Conservation (phyloP, 2,329 filamentous ascomycete species). For the Exophiala viscosa region DNA sequence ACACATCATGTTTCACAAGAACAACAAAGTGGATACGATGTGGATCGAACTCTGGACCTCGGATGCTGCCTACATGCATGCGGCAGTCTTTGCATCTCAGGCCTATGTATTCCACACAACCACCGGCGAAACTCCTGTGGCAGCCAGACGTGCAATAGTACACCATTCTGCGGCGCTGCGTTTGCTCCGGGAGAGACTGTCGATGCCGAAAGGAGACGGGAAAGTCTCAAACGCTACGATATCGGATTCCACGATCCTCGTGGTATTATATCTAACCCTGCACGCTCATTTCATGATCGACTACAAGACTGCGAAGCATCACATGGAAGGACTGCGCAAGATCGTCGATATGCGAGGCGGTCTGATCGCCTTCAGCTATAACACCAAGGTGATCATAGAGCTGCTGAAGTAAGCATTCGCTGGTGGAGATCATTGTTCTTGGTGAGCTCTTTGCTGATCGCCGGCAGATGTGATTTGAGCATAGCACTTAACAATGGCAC, state of each 20-base stretch:
- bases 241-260: constrained; percentile 33
- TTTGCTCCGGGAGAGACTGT: constrained; percentile 33
- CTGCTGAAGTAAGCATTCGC: constrained; percentile 30
- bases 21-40: constrained; percentile 12
- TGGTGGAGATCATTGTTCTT: neutral
- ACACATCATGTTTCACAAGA: constrained; percentile 32
- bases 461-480: constrained; percentile 30
- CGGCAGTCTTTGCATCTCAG: constrained; percentile 35
- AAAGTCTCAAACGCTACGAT: constrained; percentile 33
- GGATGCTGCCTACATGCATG: constrained; percentile 38
- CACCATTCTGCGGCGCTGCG: constrained; percentile 32
- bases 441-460: too few species aligned
- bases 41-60: constrained; percentile 34
- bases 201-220: constrained; percentile 1
- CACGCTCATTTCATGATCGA: constrained; percentile 34
- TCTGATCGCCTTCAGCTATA: constrained; percentile 30
- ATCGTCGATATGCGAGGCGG: constrained; percentile 40
- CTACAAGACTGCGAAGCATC: constrained; percentile 30
- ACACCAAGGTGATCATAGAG: constrained; percentile 37
- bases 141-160: constrained; percentile 11
- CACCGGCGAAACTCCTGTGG: constrained; percentile 2
- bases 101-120: constrained; percentile 32
- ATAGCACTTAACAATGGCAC: constrained; percentile 28
- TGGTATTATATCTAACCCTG: constrained; percentile 34
- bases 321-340: constrained; percentile 38